Conservation (phyloP, 2,329 filamentous ascomycete genomes). For the Colletotrichum spaethianum region DNA sequence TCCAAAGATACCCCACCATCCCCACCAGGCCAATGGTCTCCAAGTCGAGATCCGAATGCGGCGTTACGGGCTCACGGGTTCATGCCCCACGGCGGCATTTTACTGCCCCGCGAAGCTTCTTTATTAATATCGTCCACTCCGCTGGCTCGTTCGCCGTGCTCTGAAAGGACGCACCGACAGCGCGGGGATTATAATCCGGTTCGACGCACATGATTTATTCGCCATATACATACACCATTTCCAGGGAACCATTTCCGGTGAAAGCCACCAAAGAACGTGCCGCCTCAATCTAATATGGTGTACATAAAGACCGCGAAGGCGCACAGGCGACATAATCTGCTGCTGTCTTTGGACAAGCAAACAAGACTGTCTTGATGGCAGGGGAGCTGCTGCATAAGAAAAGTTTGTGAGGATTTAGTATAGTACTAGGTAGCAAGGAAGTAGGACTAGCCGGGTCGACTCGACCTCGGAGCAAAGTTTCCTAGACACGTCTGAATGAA, state of each 20-base stretch:
- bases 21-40: constrained; percentile 27
- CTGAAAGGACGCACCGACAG: background rate
- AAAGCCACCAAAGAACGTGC: background rate
- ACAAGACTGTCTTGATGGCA: constrained; percentile 17
- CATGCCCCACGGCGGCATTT: constrained; percentile 12
- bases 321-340: constrained; percentile 1
- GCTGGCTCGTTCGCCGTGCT: background rate
- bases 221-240: constrained; percentile 31
- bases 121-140: constrained; percentile 24
- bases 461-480: constrained; percentile 3
- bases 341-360: background rate
- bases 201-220: constrained; percentile 40
- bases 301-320: constrained; percentile 22
- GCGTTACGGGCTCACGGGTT: constrained; percentile 33
- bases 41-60: constrained; percentile 17
- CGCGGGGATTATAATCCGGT: constrained; percentile 27
- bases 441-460: constrained; percentile 1
- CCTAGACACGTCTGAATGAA: constrained; percentile 34
- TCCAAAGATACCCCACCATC: constrained; percentile 37
- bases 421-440: background rate
- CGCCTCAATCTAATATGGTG: constrained; percentile 28
- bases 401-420: constrained; percentile 21
- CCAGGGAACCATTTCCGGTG: background rate
- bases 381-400: constrained; percentile 7
- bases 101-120: constrained; percentile 6